Evolutionary conservation across 2,329 filamentous ascomycete species (phyloP).

Genomic region (Fusarium nurragi): DNA sequence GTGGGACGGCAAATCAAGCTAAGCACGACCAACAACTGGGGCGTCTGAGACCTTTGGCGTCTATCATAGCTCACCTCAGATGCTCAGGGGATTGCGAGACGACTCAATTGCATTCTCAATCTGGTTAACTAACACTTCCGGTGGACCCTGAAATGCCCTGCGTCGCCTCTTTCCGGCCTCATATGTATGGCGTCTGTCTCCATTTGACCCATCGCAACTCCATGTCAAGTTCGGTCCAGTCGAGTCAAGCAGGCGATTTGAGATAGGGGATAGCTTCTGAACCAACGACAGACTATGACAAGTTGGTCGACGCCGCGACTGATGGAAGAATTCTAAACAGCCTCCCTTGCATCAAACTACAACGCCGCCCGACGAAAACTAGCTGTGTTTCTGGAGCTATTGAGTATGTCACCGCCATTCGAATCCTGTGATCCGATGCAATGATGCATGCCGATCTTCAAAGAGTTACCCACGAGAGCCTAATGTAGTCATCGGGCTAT

Average conservation of each 20-base stretch:
- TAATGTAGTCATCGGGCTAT: constrained; percentile 7
- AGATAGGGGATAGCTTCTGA: constrained; percentile 29
- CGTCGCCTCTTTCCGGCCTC: constrained; percentile 38
- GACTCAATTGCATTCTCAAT: constrained; percentile 28
- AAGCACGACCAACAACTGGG: constrained; percentile 15
- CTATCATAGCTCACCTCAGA: constrained; percentile 13
- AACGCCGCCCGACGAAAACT: constrained; percentile 18
- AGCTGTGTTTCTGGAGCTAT: constrained; percentile 10
- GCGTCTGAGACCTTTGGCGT: constrained; percentile 34
- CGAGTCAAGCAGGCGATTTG: constrained; percentile 13
- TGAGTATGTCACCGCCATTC: constrained; percentile 11
- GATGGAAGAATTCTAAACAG: constrained; percentile 5
- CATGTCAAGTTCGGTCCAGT: constrained; percentile 1
- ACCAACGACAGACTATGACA: constrained; percentile 24
- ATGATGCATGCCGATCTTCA: constrained; percentile 29
- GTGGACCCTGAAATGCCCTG: constrained; percentile 27
- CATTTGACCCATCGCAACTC: constrained; percentile 23
- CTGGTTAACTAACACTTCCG: constrained; percentile 22
- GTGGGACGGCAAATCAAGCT: constrained; percentile 23
- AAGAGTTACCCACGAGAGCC: neutral
- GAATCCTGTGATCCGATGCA: constrained; percentile 14
- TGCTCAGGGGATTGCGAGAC: constrained; percentile 13
- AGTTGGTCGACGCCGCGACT: constrained; percentile 16
- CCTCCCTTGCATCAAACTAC: constrained; percentile 34
- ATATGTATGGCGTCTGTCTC: constrained; percentile 27